A percentile compares a stretch with the other conserved stretches of the same genome.
Conservation (phyloP, 179 eudicot species). For the Patellifolia procumbens region DNA sequence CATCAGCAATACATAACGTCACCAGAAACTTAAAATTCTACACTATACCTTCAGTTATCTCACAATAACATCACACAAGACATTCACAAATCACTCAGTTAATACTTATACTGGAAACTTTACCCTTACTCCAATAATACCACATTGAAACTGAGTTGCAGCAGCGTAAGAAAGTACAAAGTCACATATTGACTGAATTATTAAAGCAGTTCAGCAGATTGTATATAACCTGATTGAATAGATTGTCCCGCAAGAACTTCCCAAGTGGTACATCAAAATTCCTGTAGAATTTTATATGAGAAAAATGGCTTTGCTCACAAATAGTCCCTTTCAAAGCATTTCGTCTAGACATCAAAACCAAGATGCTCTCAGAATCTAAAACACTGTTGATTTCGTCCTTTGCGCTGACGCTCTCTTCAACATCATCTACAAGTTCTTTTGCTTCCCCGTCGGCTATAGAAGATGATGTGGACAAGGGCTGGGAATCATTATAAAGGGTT, state of each 20-base stretch:
- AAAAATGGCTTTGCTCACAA: slow-evolving; percentile 84
- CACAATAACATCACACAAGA: not conserved
- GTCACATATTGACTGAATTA: not conserved
- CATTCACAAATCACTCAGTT: not conserved
- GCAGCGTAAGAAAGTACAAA: not conserved
- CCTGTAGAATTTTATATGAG: slow-evolving; percentile 86
- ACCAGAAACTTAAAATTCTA: not conserved
- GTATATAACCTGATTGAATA: slow-evolving; percentile 71
- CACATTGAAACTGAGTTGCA: not conserved
- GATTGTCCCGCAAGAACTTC: slow-evolving; percentile 69
- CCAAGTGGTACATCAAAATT: slow-evolving; percentile 85
- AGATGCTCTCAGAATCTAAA: slow-evolving; percentile 87
- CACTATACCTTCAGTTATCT: not conserved
- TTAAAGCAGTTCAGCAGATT: slow-evolving; percentile 12
- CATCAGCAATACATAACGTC: not conserved
- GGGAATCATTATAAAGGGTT: slow-evolving; percentile 26
- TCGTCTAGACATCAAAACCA: slow-evolving; percentile 78
- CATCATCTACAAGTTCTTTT: slow-evolving; percentile 32
- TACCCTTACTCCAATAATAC: not conserved
- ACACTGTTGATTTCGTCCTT: slow-evolving; percentile 58
- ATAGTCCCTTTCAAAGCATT: slow-evolving; percentile 66
- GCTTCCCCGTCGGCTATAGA: slow-evolving; percentile 30
- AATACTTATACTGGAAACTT: not conserved
- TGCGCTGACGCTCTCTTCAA: slow-evolving; percentile 40
- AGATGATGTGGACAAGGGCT: slow-evolving; percentile 12